phyloP scores from a whole-genome alignment of 1,284 basidiomycete genomes.

The Malassezia yamatoensis region DNA sequence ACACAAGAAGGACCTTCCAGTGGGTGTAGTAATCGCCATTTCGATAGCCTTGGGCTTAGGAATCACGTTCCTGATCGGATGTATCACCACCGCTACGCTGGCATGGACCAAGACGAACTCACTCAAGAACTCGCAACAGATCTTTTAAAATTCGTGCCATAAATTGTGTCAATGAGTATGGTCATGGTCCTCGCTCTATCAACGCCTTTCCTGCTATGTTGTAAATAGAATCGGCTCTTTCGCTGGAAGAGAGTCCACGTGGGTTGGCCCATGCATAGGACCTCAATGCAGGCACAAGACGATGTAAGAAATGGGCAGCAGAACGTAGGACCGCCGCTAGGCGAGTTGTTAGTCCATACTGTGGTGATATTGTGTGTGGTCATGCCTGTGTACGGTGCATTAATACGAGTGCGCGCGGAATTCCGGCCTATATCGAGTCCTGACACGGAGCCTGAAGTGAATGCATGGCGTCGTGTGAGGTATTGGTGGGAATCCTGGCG shows the following conservation, averaged over 20 bases:
- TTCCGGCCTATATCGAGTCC: constrained; percentile 10
- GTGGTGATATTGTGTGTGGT: not conserved
- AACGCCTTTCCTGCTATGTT: too few species aligned
- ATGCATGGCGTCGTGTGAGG: not conserved
- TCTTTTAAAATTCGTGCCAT: too few species aligned
- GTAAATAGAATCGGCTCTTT: too few species aligned
- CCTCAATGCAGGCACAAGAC: not conserved
- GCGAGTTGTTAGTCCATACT: not conserved
- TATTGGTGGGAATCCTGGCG: too few species aligned
- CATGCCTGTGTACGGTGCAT: constrained; percentile 33
- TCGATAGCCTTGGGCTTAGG: constrained; percentile 2
- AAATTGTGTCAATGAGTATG: too few species aligned
- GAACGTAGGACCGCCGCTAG: not conserved
- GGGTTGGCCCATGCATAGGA: not conserved
- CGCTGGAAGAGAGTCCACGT: not conserved
- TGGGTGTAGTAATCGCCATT: not conserved
- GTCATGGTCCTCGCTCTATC: too few species aligned
- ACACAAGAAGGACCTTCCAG: not conserved
- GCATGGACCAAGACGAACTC: not conserved
- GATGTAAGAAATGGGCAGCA: not conserved
- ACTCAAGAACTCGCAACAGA: not conserved
- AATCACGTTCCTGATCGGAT: not conserved
- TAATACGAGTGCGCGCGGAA: constrained; percentile 39
- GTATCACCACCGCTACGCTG: not conserved
- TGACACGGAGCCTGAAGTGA: not conserved